Conservation (phyloP, 306 rosid genomes). For the Quercus agrifolia region DNA sequence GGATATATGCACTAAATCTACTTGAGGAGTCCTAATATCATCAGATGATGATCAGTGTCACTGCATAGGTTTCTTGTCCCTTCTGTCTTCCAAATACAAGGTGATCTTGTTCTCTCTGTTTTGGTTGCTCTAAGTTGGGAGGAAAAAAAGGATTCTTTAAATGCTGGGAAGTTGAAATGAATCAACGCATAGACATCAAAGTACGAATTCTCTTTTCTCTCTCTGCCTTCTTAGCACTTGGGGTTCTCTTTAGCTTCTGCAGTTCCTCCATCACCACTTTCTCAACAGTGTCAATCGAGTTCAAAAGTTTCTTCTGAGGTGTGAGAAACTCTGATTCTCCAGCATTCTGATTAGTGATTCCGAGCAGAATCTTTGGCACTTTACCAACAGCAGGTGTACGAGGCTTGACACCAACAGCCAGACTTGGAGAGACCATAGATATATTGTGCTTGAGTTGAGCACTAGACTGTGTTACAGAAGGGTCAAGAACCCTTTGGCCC, state of each 20-base stretch:
- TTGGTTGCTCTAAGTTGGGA: no score
- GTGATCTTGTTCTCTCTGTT: background rate
- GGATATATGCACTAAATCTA: background rate
- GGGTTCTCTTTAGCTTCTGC: slow-evolving; percentile 60
- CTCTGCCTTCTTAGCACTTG: slow-evolving; percentile 69
- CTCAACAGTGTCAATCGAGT: slow-evolving; percentile 67
- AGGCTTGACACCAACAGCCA: background rate
- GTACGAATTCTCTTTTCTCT: slow-evolving; percentile 61
- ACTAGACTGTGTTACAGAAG: background rate
- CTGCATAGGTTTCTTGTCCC: background rate
- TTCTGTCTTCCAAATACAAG: background rate
- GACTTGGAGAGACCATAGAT: slow-evolving; percentile 24
- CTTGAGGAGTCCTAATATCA: slow-evolving; percentile 23
- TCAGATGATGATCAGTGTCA: slow-evolving; percentile 35
- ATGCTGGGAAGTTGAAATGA: background rate
- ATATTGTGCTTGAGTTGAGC: slow-evolving; percentile 6
- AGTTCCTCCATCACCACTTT: slow-evolving; percentile 63
- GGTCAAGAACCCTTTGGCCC: slow-evolving; percentile 23
- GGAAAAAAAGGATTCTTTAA: no score
- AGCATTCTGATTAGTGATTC: slow-evolving; percentile 28
- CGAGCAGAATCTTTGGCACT: slow-evolving; percentile 43
- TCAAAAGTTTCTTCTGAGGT: slow-evolving; percentile 75
- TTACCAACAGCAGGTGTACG: background rate
- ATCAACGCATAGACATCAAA: slow-evolving; percentile 86
- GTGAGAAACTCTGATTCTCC: slow-evolving; percentile 49